phyloP scores from a whole-genome alignment of 441 rosid genomes.

The Eutrema salsugineum region DNA sequence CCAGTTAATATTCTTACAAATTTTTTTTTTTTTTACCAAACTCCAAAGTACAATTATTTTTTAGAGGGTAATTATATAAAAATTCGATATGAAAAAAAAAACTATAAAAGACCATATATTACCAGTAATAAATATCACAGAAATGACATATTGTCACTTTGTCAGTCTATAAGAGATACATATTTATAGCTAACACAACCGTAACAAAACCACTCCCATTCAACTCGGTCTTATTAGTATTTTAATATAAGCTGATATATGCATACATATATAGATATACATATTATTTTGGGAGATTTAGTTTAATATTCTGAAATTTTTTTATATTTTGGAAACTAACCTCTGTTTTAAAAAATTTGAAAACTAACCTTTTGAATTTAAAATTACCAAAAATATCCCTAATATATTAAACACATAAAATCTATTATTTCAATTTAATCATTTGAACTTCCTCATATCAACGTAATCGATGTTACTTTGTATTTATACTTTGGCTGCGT shows the following conservation, averaged over 20 bases:
- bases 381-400: too few relatives aligned
- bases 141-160: background rate
- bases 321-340: too few relatives aligned
- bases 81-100: background rate
- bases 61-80: background rate
- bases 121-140: background rate
- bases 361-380: too few relatives aligned
- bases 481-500: too few relatives aligned
- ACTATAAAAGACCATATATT: background rate
- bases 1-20: too few relatives aligned
- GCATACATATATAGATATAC: background rate
- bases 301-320: too few relatives aligned
- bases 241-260: background rate
- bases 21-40: background rate
- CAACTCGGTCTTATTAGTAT: background rate
- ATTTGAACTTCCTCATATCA: too few relatives aligned
- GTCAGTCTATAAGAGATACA: background rate
- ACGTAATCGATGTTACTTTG: too few relatives aligned
- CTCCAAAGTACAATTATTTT: background rate
- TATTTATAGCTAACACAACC: background rate
- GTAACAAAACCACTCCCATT: constrained; percentile 5
- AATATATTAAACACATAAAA: too few relatives aligned
- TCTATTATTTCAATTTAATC: too few relatives aligned
- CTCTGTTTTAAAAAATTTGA: too few relatives aligned
- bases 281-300: too few relatives aligned